A percentile compares a stretch with the other conserved stretches of the same genome.
Conservation (phyloP, 2,329 filamentous ascomycete species). For the Rhynchosporium agropyri region DNA sequence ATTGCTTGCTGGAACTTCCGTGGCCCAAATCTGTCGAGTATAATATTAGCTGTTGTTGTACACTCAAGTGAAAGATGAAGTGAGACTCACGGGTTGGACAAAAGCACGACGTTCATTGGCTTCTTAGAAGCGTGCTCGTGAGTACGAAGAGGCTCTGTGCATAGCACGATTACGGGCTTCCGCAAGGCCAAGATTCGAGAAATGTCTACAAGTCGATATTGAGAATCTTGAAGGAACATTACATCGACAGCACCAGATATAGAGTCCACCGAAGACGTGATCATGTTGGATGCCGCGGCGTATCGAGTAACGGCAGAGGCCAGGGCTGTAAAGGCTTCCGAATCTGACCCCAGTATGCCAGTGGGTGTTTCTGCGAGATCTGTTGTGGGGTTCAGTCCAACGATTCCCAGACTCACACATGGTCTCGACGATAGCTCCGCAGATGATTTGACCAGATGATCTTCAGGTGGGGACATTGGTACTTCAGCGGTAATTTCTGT, state of each 20-base stretch:
- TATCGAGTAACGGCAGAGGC: neutral
- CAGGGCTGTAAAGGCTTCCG: neutral
- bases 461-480: neutral
- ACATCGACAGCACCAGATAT: neutral
- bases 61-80: neutral
- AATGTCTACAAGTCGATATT: neutral
- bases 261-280: neutral
- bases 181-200: neutral
- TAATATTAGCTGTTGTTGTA: neutral
- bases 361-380: conserved; percentile 6
- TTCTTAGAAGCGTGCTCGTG: conserved; percentile 9
- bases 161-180: neutral
- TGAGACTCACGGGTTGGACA: conserved; percentile 16
- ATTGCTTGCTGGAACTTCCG: conserved; percentile 8
- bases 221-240: conserved; percentile 1
- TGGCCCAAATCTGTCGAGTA: conserved; percentile 13
- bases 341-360: neutral
- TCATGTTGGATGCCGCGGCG: neutral
- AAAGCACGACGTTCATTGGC: conserved; percentile 10
- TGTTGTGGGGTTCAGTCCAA: neutral
- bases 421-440: neutral
- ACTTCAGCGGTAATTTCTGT: conserved; percentile 11
- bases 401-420: conserved; percentile 1
- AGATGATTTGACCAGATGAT: neutral
- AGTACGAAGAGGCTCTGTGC: neutral